Evolutionary conservation across 2,329 filamentous ascomycete species (phyloP).

Genomic region (Capronia coronata): DNA sequence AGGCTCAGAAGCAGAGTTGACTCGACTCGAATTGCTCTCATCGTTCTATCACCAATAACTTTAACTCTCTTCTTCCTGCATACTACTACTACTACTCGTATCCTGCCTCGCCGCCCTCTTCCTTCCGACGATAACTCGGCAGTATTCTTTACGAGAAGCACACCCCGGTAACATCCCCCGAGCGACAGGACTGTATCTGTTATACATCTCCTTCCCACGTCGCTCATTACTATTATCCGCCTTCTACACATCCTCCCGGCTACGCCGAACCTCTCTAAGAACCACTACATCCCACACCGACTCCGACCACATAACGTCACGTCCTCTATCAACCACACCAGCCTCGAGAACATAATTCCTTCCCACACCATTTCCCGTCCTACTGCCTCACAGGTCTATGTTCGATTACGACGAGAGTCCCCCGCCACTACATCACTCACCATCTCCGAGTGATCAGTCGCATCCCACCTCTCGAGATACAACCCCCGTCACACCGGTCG

Average conservation of each 20-base stretch:
- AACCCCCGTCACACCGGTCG: conserved; percentile 45
- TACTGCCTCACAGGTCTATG: conserved; percentile 34
- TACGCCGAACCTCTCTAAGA: conserved; percentile 2
- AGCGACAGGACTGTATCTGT: neutral
- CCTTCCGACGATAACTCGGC: neutral
- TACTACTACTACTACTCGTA: neutral
- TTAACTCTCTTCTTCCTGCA: neutral
- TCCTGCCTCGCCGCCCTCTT: neutral
- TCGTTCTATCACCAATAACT: conserved; percentile 2
- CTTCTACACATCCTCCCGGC: neutral
- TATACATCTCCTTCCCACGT: neutral
- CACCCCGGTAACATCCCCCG: neutral
- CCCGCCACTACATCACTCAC: conserved; percentile 49
- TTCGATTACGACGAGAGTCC: conserved; percentile 49
- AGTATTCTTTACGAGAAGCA: neutral
- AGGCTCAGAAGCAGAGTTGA: neutral
- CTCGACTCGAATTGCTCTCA: neutral
- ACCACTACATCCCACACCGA: conserved; percentile 1
- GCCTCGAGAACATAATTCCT: conserved; percentile 18
- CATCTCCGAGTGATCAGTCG: conserved; percentile 42
- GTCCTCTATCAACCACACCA: conserved; percentile 1
- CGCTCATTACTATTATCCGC: conserved; percentile 4
- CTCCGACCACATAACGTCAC: conserved; percentile 11
- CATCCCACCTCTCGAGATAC: conserved; percentile 47
- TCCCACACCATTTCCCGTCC: neutral